phyloP scores from a whole-genome alignment of 495 filamentous ascomycete genomes.

The Podospora didyma region DNA sequence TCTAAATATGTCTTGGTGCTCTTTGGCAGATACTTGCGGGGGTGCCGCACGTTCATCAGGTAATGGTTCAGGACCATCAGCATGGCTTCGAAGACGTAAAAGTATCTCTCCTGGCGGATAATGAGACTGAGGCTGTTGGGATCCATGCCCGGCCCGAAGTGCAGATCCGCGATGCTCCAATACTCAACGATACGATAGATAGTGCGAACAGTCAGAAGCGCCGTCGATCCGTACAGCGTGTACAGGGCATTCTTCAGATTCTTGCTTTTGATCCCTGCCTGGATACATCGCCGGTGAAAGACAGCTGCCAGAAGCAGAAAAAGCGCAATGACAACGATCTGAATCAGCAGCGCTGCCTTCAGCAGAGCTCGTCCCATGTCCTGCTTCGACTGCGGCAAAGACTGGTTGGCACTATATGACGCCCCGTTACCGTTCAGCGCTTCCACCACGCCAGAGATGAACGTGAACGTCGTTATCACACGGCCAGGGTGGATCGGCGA shows the following conservation, averaged over 20 bases:
- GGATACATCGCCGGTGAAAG: slow-evolving; percentile 58
- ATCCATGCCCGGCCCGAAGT: slow-evolving; percentile 26
- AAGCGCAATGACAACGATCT: slow-evolving; percentile 57
- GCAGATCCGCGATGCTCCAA: slow-evolving; percentile 39
- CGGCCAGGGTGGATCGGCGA: slow-evolving; percentile 75
- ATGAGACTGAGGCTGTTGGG: slow-evolving; percentile 42
- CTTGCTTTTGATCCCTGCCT: slow-evolving; percentile 45
- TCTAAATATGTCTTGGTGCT: slow-evolving; percentile 63
- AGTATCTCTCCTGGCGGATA: slow-evolving; percentile 65
- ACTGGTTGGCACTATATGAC: slow-evolving; percentile 51
- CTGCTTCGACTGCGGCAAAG: slow-evolving; percentile 41
- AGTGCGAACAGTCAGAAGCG: slow-evolving; percentile 57
- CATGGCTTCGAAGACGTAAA: slow-evolving; percentile 65
- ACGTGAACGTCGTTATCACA: slow-evolving; percentile 70
- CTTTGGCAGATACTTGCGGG: slow-evolving; percentile 55
- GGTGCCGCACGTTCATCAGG: slow-evolving; percentile 61
- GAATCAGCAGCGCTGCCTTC: slow-evolving; percentile 63
- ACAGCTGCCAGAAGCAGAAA: slow-evolving; percentile 55
- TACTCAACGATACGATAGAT: slow-evolving; percentile 68
- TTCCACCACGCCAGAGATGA: slow-evolving; percentile 60
- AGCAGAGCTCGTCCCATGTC: slow-evolving; percentile 55
- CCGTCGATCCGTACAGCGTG: slow-evolving; percentile 60
- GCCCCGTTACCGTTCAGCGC: slow-evolving; percentile 67
- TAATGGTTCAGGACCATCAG: slow-evolving; percentile 62
- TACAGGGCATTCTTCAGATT: slow-evolving; percentile 56